Evolutionary conservation across 2,329 filamentous ascomycete species (phyloP), one percentile per base, ranked within the genome.

Genomic region (Zelopaecilomyces penicillatus): DNA sequence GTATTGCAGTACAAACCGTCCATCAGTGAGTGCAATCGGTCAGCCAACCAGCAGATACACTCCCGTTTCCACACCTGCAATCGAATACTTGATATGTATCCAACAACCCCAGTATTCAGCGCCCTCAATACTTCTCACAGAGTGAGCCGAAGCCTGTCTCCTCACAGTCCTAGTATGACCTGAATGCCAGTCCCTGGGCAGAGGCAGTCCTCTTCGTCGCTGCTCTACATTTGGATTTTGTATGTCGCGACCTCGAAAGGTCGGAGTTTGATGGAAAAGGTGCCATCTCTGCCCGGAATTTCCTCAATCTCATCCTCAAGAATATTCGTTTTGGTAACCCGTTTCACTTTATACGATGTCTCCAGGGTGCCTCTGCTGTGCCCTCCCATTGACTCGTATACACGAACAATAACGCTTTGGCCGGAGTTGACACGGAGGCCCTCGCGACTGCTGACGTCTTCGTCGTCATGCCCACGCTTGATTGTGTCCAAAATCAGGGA

Each of bases 401-500:
- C 73, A 2, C 93, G 76, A 47, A 96, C 53, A 48, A 98, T 83
- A 39, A 97, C 75, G 60, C 86, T 94, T 62, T 78, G 78, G 0
- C 87, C 89, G 54, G 79, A 76, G 46, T 85, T 79, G 52, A 71
- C 71, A 3, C 78, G 75, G 30, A 91, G 66, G 32, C 77, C 76
- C 26, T 78, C 76, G 3, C 71, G 74, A 11, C 73, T 65, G 37
- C 74, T 79, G 37, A 89, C 76, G 53, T 89, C 86, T 57, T 84
- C 82, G 53, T 91, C 86, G 55, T 91, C 86, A 60, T 91, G 86
- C n/a, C 87, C 93, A 46, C 93, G 83, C 75, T 98, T 98, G 63
- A 98, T 76, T 1, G 83, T 84, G 61, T 98, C 93, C 1, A 98
- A 71, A 4, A 98, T 71, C 19, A 98, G 69, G 3, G 85, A 83